phyloP scores from a whole-genome alignment of 2,329 filamentous ascomycete genomes.

The Xylariaceae sp. region DNA sequence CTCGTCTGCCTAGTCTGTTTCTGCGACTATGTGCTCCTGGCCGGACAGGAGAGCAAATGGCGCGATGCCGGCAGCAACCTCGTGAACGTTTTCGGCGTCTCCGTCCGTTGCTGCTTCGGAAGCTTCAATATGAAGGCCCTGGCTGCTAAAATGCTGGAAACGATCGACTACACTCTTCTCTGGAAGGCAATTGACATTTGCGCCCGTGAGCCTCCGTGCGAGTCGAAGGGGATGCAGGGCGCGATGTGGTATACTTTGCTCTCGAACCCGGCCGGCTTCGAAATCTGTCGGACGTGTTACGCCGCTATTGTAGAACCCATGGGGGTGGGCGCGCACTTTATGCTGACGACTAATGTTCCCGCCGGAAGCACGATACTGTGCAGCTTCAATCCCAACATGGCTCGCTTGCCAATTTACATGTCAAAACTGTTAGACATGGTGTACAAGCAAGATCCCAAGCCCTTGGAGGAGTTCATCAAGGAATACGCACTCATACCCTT shows the following conservation, averaged over 20 bases:
- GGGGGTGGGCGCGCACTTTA: slow-evolving; percentile 16
- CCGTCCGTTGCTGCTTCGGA: slow-evolving; percentile 17
- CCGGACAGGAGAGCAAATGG: slow-evolving; percentile 9
- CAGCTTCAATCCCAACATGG: slow-evolving; percentile 19
- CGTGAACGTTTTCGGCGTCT: slow-evolving; percentile 7
- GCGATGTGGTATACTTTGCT: slow-evolving; percentile 17
- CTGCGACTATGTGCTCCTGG: slow-evolving; percentile 20
- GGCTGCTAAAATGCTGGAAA: slow-evolving; percentile 7
- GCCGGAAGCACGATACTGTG: slow-evolving; percentile 3
- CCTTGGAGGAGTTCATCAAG: slow-evolving; percentile 16
- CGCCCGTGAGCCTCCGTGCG: slow-evolving; percentile 11
- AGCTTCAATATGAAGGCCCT: slow-evolving; percentile 13
- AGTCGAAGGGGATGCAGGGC: background rate
- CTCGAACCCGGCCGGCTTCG: slow-evolving; percentile 15
- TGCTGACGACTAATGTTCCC: slow-evolving; percentile 1
- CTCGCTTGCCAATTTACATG: slow-evolving; percentile 19
- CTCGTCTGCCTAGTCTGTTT: slow-evolving; percentile 22
- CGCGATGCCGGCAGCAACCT: slow-evolving; percentile 14
- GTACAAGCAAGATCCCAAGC: slow-evolving; percentile 11
- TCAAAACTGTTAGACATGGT: slow-evolving; percentile 14
- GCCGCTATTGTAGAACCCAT: slow-evolving; percentile 14
- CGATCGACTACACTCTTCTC: slow-evolving; percentile 8
- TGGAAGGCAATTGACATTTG: slow-evolving; percentile 14
- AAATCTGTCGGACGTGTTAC: slow-evolving; percentile 17
- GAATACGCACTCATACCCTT: slow-evolving; percentile 16